Evolutionary conservation across 345 rosid species (phyloP).

Genomic region (Bruguiera gymnorhiza): DNA sequence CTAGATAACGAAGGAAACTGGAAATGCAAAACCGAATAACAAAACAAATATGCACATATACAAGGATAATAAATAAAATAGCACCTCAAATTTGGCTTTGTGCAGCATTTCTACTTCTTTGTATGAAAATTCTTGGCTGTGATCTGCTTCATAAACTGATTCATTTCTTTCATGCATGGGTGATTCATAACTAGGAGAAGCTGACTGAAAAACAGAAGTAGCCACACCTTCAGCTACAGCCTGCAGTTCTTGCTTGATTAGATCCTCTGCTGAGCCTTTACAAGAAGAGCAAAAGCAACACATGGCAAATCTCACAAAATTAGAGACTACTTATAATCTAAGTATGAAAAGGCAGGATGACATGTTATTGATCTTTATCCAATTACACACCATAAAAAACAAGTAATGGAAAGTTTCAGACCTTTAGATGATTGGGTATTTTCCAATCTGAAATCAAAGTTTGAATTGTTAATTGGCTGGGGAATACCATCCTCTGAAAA

Average conservation of each 20-base stretch:
- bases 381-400: background rate
- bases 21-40: background rate
- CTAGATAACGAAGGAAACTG: background rate
- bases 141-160: constrained; percentile 24
- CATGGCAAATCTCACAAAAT: constrained; percentile 5
- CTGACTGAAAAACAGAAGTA: constrained; percentile 49
- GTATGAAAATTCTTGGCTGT: constrained; percentile 24
- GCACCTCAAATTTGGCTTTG: constrained; percentile 54
- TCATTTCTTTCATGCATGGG: constrained; percentile 24
- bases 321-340: background rate
- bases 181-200: constrained; percentile 32
- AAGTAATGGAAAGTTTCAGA: constrained; percentile 9
- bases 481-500: constrained; percentile 29
- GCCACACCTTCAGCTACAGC: constrained; percentile 72
- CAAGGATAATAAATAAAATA: constrained; percentile 4
- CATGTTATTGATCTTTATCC: background rate
- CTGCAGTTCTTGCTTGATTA: constrained; percentile 58
- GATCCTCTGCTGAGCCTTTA: constrained; percentile 49
- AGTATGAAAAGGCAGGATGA: background rate
- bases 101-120: constrained; percentile 32
- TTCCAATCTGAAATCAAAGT: constrained; percentile 33
- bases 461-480: constrained; percentile 25
- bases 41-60: background rate
- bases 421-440: constrained; percentile 38
- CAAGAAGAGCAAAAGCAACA: constrained; percentile 10